Conservation (phyloP, 2,329 filamentous ascomycete species). For the Xylaria multiplex region DNA sequence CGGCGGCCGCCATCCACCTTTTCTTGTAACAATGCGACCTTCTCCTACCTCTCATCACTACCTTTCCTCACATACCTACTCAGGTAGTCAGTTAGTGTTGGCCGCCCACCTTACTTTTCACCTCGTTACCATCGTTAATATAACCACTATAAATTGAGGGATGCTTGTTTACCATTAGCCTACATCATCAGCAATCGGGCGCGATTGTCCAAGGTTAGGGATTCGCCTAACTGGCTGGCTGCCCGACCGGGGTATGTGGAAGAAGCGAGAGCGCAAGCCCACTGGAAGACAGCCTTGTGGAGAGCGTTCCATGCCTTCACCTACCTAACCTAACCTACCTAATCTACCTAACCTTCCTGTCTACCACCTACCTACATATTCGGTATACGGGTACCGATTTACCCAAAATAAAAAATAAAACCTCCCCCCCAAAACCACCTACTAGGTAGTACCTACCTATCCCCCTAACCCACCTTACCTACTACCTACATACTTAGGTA, state of each 20-base stretch:
- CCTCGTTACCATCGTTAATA: neutral
- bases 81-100: neutral
- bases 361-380: neutral
- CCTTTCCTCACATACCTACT: neutral
- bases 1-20: conserved; percentile 22
- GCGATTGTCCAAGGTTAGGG: neutral
- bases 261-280: conserved; percentile 14
- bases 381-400: no score
- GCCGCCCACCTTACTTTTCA: neutral
- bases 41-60: neutral
- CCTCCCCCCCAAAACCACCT: no score
- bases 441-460: no score
- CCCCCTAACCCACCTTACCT: no score
- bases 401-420: no score
- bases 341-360: neutral
- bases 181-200: neutral
- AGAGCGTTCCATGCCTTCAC: conserved; percentile 10
- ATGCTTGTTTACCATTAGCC: neutral
- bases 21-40: conserved; percentile 14
- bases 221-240: conserved; percentile 14
- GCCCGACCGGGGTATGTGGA: conserved; percentile 24
- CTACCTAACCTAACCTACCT: neutral
- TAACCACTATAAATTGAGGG: neutral
- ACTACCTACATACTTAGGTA: neutral
- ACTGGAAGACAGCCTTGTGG: conserved; percentile 28